Conservation (phyloP, 768 basidiomycete species). For the Collybia mongolica region DNA sequence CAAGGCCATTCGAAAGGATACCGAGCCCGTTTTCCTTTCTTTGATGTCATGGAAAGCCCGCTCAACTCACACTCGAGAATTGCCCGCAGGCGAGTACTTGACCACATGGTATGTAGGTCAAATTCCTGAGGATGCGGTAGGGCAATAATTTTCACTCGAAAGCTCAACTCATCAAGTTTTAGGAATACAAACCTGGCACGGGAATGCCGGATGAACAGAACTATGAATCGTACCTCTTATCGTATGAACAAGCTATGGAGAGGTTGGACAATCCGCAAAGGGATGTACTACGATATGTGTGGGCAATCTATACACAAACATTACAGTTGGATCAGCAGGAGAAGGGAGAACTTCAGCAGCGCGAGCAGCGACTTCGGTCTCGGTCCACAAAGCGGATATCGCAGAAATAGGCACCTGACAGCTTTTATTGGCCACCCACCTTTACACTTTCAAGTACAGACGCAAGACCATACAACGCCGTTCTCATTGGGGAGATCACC, state of each 20-base stretch:
- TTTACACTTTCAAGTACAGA: too few relatives aligned
- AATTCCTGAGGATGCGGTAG: slow-evolving; percentile 40
- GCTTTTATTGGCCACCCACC: too few relatives aligned
- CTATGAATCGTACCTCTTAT: slow-evolving; percentile 42
- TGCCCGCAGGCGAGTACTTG: slow-evolving; percentile 15
- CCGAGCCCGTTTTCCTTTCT: slow-evolving; percentile 14
- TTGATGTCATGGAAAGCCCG: slow-evolving; percentile 9
- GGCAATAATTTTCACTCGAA: slow-evolving; percentile 14
- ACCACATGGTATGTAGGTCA: slow-evolving; percentile 20
- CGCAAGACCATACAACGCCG: too few relatives aligned
- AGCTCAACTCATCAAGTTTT: background rate
- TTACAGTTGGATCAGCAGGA: slow-evolving; percentile 8
- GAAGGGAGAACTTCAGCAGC: too few relatives aligned
- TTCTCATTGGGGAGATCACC: too few relatives aligned
- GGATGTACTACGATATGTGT: slow-evolving; percentile 36
- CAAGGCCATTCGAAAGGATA: slow-evolving; percentile 4
- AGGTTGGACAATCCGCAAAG: slow-evolving; percentile 28
- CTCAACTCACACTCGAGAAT: slow-evolving; percentile 3
- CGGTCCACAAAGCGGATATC: too few relatives aligned
- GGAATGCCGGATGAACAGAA: slow-evolving; percentile 57
- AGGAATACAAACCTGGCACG: slow-evolving; percentile 49
- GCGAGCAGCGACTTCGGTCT: too few relatives aligned
- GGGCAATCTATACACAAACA: slow-evolving; percentile 30
- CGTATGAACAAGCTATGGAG: slow-evolving; percentile 40
- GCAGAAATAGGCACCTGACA: too few relatives aligned